A percentile compares a stretch with the other conserved stretches of the same genome.
These are phyloP conservation scores for Zizania latifolia DNA, from an alignment of 176 grass and related monocot species.

Conservation along the genomic window DNA sequence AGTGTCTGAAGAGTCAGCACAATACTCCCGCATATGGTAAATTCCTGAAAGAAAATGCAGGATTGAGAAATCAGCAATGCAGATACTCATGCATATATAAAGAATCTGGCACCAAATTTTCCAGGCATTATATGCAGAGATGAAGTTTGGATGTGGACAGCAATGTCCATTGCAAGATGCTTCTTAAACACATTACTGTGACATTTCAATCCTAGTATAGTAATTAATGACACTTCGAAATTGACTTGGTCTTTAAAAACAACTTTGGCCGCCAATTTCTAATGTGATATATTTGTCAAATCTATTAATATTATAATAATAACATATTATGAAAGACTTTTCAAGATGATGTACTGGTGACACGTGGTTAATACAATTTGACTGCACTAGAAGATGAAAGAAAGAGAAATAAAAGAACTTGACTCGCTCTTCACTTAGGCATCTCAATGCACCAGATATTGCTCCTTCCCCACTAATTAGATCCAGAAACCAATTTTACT, in stretches of 20 bases:
- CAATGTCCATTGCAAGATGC: conserved; percentile 5
- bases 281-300: neutral
- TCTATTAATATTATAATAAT: neutral
- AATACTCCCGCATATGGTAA: conserved; percentile 64
- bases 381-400: neutral
- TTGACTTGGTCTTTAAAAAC: neutral
- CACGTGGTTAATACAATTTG: neutral
- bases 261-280: neutral
- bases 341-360: neutral
- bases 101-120: conserved; percentile 4
- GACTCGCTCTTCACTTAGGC: neutral
- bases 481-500: neutral
- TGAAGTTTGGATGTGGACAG: conserved; percentile 4
- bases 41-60: conserved; percentile 61
- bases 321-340: neutral
- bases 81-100: neutral
- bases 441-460: neutral
- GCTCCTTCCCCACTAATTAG: conserved; percentile 10
- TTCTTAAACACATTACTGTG: neutral
- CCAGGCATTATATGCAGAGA: neutral
- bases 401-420: neutral
- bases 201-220: no score
- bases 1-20: conserved; percentile 90
- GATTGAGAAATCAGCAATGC: conserved; percentile 17
- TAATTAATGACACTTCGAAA: neutral